Conservation (phyloP, 2,329 filamentous ascomycete genomes). For the Aspergillus piperis region DNA sequence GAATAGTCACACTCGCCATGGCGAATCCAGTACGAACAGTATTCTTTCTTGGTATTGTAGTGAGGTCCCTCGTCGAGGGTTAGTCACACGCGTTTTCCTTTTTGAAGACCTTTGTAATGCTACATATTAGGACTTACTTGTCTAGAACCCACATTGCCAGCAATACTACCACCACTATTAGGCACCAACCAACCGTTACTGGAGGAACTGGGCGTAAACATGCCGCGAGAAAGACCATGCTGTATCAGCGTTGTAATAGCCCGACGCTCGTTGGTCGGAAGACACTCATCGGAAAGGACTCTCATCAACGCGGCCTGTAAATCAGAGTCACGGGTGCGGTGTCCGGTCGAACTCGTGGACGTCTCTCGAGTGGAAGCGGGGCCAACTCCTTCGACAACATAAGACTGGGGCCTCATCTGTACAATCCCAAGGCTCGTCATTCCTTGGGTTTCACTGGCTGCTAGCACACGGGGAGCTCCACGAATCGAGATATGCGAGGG, state of each 20-base stretch:
- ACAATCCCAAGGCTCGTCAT: slow-evolving; percentile 47
- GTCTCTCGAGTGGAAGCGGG: slow-evolving; percentile 9
- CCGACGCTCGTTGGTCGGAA: slow-evolving; percentile 23
- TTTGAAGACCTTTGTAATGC: not conserved
- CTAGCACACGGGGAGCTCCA: slow-evolving; percentile 40
- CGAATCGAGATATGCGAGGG: slow-evolving; percentile 40
- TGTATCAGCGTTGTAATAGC: slow-evolving; percentile 25
- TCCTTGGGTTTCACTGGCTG: slow-evolving; percentile 40
- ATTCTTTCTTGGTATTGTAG: slow-evolving; percentile 62
- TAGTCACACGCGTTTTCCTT: slow-evolving; percentile 1
- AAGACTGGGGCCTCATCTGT: slow-evolving; percentile 33
- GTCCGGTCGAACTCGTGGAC: slow-evolving; percentile 7
- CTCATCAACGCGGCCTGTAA: slow-evolving; percentile 24
- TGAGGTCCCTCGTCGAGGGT: slow-evolving; percentile 14
- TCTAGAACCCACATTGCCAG: slow-evolving; percentile 16
- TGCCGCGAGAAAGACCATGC: slow-evolving; percentile 22
- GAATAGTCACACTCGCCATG: slow-evolving; percentile 81
- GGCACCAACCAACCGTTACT: slow-evolving; percentile 21
- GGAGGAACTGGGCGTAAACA: slow-evolving; percentile 16
- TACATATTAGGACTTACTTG: slow-evolving; percentile 23
- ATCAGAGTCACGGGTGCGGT: slow-evolving; percentile 19
- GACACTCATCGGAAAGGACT: slow-evolving; percentile 24
- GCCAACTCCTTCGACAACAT: slow-evolving; percentile 34
- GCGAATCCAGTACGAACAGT: slow-evolving; percentile 88
- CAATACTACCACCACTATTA: slow-evolving; percentile 12